Base-by-base conservation (phyloP, 805 yeast species). In the Metschnikowia amazonensis region DNA sequence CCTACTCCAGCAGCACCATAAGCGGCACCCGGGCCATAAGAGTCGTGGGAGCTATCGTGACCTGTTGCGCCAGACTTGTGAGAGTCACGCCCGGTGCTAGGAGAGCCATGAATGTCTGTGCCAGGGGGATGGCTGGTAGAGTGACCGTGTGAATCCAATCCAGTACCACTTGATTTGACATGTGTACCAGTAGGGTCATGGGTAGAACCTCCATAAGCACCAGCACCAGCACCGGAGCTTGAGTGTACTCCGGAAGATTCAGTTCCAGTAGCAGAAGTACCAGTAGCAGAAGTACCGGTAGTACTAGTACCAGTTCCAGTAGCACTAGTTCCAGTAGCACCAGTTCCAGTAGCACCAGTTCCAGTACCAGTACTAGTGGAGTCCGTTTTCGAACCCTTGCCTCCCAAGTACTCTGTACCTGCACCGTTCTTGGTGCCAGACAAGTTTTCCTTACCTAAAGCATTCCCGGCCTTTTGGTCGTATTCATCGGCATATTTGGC, bases 401-500 rank as follows among this genome's bases (percentile, higher is more conserved):
- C 55, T 10, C 50, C 53, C 30, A 62, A 59, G 24, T 43, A 53
- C 43, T 59, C 56, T 36, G 60, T 44, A 14, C 71, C 72, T 29
- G 62, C 57, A 25, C 69, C 70, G 11, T 45, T 40, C 10, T 55
- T 60, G 17, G 52, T 44, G 4, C 65, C 65, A 5, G 57, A 49
- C 27, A 58, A 34, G 46, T 46, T 46, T 27, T 51, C 52, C 23
- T 30, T 49, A 21, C 52, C 56, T 16, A 48, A 28, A 7, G 43
- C 40, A 30, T 54, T 21, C 10, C 56, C 56, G 11, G 59, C 60
- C 40, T 60, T 57, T 25, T 59, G 51, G 55, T 67, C 72, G 43
- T 55, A 51, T 9, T 56, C 52, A 38, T 52, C 62, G 10, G 63
- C 67, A 41, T 61, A 56, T 47, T 63, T 59, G 31, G 58, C 59